phyloP scores from a whole-genome alignment of 1,284 basidiomycete species.

The Ustilago shanxiensis region DNA sequence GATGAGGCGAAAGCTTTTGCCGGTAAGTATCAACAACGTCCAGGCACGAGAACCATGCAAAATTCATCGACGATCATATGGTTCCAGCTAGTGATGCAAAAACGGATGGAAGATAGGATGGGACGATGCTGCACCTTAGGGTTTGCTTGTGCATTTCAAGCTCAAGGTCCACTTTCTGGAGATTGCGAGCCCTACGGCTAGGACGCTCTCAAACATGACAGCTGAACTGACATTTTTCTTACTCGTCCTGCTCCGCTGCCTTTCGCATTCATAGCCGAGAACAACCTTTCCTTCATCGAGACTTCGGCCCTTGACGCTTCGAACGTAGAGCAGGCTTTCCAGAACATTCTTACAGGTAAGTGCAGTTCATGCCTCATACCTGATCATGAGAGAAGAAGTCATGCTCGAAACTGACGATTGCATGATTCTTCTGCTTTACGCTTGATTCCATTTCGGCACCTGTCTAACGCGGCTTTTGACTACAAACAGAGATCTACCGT shows the following conservation, averaged over 20 bases:
- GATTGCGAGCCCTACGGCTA: not conserved
- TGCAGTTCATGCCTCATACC: slow-evolving; percentile 18
- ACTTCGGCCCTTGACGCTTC: slow-evolving; percentile 99
- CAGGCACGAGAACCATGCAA: not conserved
- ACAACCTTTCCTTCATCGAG: slow-evolving; percentile 90
- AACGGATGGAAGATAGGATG: too few relatives aligned
- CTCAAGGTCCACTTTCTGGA: not conserved
- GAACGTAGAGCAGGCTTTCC: slow-evolving; percentile 93
- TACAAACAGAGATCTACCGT: slow-evolving; percentile 67
- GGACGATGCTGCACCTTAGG: not conserved
- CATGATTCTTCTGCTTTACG: slow-evolving; percentile 7
- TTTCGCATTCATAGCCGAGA: slow-evolving; percentile 74
- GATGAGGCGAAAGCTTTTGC: slow-evolving; percentile 74
- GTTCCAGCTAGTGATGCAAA: not conserved
- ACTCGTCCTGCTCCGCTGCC: not conserved
- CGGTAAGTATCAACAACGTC: slow-evolving; percentile 40
- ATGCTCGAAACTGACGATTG: not conserved
- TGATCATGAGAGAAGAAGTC: not conserved
- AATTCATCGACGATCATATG: not conserved
- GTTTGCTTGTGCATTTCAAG: not conserved
- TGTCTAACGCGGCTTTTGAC: not conserved
- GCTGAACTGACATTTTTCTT: not conserved
- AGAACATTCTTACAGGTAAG: slow-evolving; percentile 92
- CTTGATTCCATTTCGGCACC: not conserved
- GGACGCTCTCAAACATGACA: not conserved